Evolutionary conservation across 306 rosid genomes (phyloP), one percentile per base, ranked within the genome.

Genomic region (Dicorynia guianensis): DNA sequence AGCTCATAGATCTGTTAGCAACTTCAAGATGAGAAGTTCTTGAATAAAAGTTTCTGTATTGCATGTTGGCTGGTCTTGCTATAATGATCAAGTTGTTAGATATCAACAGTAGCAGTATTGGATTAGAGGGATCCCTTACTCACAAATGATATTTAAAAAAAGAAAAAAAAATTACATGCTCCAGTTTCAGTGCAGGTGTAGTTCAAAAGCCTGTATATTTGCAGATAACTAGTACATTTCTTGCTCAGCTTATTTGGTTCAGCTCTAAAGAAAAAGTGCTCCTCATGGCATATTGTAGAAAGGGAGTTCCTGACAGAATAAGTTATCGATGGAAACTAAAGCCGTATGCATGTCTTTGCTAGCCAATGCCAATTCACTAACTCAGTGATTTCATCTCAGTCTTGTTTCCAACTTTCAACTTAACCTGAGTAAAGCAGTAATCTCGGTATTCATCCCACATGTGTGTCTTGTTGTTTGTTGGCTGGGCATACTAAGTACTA

Each of bases 271-370:
- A 62, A 62, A 38, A 14, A 8, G 13, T 62, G 13, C 49, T 38
- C 49, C 34, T 33, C 63, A 1, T 35, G 17, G 46, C 65, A 35
- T 35, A 60, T 9, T 56, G 38, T 56, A 56, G 33, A 11, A 11
- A 30, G 25, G 17, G 58, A 17, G 19, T 33, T 53, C 34, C 33
- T 53, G 12, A 18, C 30, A 7, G 8, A 7, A 38, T 38, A 4
- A 38, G 42, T 14, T 14, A 5, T n/a, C 55, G 4, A 0, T 7
- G 68, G 11, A 36, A 38, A 62, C 19, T 20, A 11, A 62, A 38
- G 68, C 34, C 33, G 15, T 49, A 63, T 10, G 42, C 63, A 58
- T 42, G 50, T 50, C 52, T 40, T 34, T 39, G 68, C 34, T n/a
- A 33, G 12, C 12, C 25, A 59, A 34, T 33, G 17, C 19, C 64